A percentile compares a stretch with the other conserved stretches of the same genome.
Evolutionary conservation across 495 filamentous ascomycete genomes (phyloP).

Genomic region (Xylaria venustula): DNA sequence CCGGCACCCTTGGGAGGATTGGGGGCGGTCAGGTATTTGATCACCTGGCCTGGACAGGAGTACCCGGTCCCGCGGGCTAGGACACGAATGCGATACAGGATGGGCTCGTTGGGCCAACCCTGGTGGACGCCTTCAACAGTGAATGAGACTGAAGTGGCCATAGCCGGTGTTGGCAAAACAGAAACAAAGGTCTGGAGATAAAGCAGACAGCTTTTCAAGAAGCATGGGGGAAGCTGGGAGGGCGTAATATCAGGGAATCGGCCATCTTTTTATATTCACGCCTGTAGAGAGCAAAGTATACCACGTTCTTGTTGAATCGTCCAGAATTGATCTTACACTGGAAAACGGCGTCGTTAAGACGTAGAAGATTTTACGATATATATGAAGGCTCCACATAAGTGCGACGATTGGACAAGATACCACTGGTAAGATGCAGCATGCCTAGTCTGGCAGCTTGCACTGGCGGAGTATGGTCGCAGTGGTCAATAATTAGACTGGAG

Average conservation of each 20-base stretch:
- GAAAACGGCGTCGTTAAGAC: too few relatives aligned
- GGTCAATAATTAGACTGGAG: not conserved
- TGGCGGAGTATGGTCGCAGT: not conserved
- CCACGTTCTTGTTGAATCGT: too few relatives aligned
- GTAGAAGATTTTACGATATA: too few relatives aligned
- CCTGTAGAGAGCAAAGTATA: not conserved
- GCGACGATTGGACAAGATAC: too few relatives aligned
- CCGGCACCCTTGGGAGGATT: slow-evolving; percentile 7
- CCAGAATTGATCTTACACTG: too few relatives aligned
- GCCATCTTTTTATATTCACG: not conserved
- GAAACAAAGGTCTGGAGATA: too few relatives aligned
- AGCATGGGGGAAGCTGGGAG: not conserved
- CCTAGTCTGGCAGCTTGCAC: not conserved
- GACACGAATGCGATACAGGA: slow-evolving; percentile 12
- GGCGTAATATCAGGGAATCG: not conserved
- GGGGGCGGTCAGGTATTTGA: slow-evolving; percentile 8
- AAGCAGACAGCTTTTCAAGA: not conserved
- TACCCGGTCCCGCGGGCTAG: not conserved
- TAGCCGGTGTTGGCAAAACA: not conserved
- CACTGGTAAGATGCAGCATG: not conserved
- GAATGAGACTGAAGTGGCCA: slow-evolving; percentile 7
- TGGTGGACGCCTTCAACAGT: slow-evolving; percentile 6
- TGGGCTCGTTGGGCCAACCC: slow-evolving; percentile 8
- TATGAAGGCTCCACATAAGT: too few relatives aligned
- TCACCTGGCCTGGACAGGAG: slow-evolving; percentile 4